Conservation (phyloP, 495 filamentous ascomycete species). For the Talaromyces ruber region DNA sequence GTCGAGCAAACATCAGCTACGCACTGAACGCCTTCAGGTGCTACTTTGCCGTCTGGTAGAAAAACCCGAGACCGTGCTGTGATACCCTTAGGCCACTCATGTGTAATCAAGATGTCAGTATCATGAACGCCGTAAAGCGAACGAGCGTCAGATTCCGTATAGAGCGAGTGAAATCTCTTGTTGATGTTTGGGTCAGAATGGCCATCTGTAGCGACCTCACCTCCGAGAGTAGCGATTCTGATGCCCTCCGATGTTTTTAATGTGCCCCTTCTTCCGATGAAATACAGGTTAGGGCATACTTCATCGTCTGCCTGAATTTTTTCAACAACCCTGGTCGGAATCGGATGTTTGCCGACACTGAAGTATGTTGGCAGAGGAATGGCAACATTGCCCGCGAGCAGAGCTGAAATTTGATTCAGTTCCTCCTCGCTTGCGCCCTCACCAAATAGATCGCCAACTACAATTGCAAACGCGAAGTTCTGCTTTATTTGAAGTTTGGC, state of each 20-base stretch:
- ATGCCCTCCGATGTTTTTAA: slow-evolving; percentile 88
- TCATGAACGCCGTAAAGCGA: slow-evolving; percentile 61
- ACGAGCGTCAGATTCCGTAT: slow-evolving; percentile 69
- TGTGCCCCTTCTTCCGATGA: slow-evolving; percentile 72
- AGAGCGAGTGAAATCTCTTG: slow-evolving; percentile 58
- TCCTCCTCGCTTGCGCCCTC: slow-evolving; percentile 40
- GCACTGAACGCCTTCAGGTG: slow-evolving; percentile 41
- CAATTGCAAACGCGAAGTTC: slow-evolving; percentile 72
- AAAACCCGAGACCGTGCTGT: slow-evolving; percentile 49
- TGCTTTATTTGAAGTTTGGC: slow-evolving; percentile 74
- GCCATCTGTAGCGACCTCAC: slow-evolving; percentile 44
- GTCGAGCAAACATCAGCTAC: slow-evolving; percentile 64
- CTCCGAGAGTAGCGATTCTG: slow-evolving; percentile 73
- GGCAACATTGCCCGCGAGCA: slow-evolving; percentile 60
- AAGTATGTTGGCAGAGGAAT: slow-evolving; percentile 85
- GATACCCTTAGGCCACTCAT: slow-evolving; percentile 71
- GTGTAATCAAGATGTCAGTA: slow-evolving; percentile 80
- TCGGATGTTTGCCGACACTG: slow-evolving; percentile 55
- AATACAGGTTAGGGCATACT: slow-evolving; percentile 80
- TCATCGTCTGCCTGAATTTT: slow-evolving; percentile 71
- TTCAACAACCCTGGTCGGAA: slow-evolving; percentile 61
- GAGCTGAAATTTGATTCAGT: slow-evolving; percentile 44
- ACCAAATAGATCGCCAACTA: slow-evolving; percentile 75
- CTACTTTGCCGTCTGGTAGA: slow-evolving; percentile 30
- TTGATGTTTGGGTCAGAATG: slow-evolving; percentile 43